Evolutionary conservation across 345 rosid genomes (phyloP), one percentile per base, ranked within the genome.

Genomic region (Boechera stricta): DNA sequence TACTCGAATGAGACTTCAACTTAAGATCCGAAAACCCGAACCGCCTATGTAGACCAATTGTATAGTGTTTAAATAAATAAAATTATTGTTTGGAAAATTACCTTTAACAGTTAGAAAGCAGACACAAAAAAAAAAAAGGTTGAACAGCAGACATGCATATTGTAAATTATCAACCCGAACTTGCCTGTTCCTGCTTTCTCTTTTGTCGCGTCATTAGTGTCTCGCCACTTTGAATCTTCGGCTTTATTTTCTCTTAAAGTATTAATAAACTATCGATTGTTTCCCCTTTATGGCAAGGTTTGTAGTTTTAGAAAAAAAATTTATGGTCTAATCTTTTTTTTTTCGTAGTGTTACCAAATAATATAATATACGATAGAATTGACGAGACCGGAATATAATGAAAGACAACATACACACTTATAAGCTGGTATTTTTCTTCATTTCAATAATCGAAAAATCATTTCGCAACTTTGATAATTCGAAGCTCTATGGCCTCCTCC

Each of bases 201-300:
- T 38, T 60, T 60, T 60, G 48, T 21, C 47, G 13, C 31, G 65
- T 18, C 31, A 60, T 18, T 38, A 18, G n/a, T 60, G 65, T 60
- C 31, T 61, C 4, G 15, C 29, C 7, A 21, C 66, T 21, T 21
- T 13, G 48, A 61, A 61, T 61, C 10, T 61, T 61, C 16, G 29
- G 66, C 66, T 61, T 61, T 38, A 60, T 60, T 39, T 10, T 61
- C 32, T 39, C 32, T 15, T 0, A 21, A 61, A 38, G 48, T 38
- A 60, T 5, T 10, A 18, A 42, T 21, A 18, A 61, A 61, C 29
- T 10, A 60, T 5, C 28, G 5, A 38, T 36, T 60, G 1, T 35
- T 10, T 10, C 6, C 11, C 10, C 44, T 39, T 39, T 4, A 15
- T 58, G 47, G 5, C 3, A 8, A 4, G 8, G 28, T 35, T 58